Base-by-base conservation (phyloP, 75 land plant species). In the Chamaecyparis obtusa region DNA sequence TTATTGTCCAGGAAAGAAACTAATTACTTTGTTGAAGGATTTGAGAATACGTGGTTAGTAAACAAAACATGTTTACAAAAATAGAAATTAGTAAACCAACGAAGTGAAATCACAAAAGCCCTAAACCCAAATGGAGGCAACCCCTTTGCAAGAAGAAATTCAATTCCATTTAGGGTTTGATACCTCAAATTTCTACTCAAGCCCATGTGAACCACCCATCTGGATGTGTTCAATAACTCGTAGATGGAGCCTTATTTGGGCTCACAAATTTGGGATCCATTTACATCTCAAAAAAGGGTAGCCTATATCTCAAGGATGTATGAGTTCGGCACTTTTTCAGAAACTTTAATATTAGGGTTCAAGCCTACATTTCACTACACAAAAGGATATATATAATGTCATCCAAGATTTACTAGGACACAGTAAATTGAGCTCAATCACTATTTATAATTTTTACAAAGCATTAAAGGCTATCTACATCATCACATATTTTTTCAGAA, bases 141-240 rank as follows among this genome's bases (percentile, higher is more conserved):
- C 69, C 60, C 41, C 36, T 57, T 84, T 44, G 91, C 91, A 16
- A 91, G 44, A 13, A 87, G 36, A 84, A 91, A 91, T 57, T 91
- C 92, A 32, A 91, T 57, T 27, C 92, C 92, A 87, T 91, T 91
- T 39, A 91, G 17, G 75, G 91, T 21, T 86, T 91, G 92, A 69
- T 91, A 89, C 54, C 92, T 86, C 36, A 89, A 21, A 85, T 91
- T 91, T 41, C 90, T 91, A 79, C 88, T 91, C 3, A 91, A 48
- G 19, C 90, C 92, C 92, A 91, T 85, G 72, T 91, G 92, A 32
- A 87, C 54, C 30, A 90, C 91, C 91, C 91, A 89, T 54, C 90
- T 90, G 24, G 72, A 87, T 32, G 91, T 90, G 55, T 88, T 90
- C 86, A 90, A 74, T 49, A 90, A 39, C n/a, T n/a, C 0, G 90